Base-by-base conservation (phyloP, 805 yeast genomes). In the Peterozyma toletana region DNA sequence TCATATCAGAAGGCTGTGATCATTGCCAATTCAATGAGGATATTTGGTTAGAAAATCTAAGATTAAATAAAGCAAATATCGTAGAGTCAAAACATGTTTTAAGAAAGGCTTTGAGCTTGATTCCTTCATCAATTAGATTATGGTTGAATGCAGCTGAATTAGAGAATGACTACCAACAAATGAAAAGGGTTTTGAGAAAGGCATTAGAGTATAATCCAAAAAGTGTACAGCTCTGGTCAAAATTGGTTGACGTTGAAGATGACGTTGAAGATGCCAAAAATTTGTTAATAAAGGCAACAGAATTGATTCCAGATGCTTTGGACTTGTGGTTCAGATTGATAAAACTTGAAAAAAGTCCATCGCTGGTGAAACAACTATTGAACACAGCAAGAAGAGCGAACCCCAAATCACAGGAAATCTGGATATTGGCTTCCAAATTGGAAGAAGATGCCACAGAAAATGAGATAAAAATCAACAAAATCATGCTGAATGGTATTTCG, bases 21-120 rank as follows among this genome's bases (percentile, higher is more conserved):
- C 66, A 66, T 37, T 78, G 90, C 50, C 86, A 89, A 0, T 66
- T 64, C 35, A 76, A 70, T 50, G 95, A 81, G 46, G 83, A 77
- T 11, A 67, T 89, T 0, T 91, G 99, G 99, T 59, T 90, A 7
- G 96, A 86, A 49, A 82, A 75, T 54, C 66, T 91, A 5, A 69
- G 86, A 39, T 62, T 90, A 11, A 79, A 87, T 54, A 60, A 61
- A 3, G 54, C 59, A 9, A 63, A 61, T 36, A 21, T 21, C 7
- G 7, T 21, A 21, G 56, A 71, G 13, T 73, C 86, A 41, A 80
- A 77, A 54, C 62, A 68, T 1, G 68, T 89, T 11, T 80, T 81
- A 2, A 74, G 83, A 0, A 79, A 82, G 39, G 96, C 86, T 0
- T 71, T 90, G 2, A 64, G 67, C 43, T 70, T 63, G 51, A 76